Conservation (phyloP, 495 filamentous ascomycete genomes). For the Penicillium samsonianum region DNA sequence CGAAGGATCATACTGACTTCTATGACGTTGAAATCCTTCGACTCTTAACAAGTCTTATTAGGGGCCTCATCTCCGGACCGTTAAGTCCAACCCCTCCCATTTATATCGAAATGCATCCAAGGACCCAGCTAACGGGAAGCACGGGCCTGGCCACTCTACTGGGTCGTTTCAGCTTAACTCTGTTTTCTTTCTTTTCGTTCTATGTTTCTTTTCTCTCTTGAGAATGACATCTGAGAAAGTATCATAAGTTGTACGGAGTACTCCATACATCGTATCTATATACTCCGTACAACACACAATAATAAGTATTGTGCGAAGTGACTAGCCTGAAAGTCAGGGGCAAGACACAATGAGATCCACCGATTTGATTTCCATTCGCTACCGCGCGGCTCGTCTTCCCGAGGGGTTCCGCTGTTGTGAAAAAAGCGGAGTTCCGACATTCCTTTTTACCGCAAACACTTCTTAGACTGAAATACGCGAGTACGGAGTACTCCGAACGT, state of each 20-base stretch:
- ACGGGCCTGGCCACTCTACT: slow-evolving; percentile 35
- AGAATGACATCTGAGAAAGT: not conserved
- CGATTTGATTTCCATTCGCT: slow-evolving; percentile 18
- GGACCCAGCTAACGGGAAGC: slow-evolving; percentile 35
- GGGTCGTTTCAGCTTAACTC: slow-evolving; percentile 37
- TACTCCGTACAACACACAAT: too few species aligned
- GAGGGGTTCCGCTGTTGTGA: slow-evolving; percentile 18
- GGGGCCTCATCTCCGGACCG: slow-evolving; percentile 10
- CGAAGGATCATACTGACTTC: not conserved
- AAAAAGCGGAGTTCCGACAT: slow-evolving; percentile 28
- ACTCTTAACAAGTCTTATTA: not conserved
- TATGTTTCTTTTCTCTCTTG: not conserved
- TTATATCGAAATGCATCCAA: slow-evolving; percentile 14
- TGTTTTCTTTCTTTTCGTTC: not conserved
- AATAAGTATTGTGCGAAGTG: not conserved
- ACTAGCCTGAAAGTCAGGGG: not conserved
- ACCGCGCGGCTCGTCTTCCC: slow-evolving; percentile 30
- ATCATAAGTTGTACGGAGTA: not conserved
- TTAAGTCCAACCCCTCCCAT: slow-evolving; percentile 5
- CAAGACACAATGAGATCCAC: not conserved
- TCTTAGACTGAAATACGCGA: not conserved
- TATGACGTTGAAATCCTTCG: slow-evolving; percentile 5
- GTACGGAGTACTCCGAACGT: not conserved
- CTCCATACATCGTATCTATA: not conserved
- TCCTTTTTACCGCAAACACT: slow-evolving; percentile 9